Evolutionary conservation across 2,329 filamentous ascomycete genomes (phyloP).

Genomic region (Eurotiales sp.): DNA sequence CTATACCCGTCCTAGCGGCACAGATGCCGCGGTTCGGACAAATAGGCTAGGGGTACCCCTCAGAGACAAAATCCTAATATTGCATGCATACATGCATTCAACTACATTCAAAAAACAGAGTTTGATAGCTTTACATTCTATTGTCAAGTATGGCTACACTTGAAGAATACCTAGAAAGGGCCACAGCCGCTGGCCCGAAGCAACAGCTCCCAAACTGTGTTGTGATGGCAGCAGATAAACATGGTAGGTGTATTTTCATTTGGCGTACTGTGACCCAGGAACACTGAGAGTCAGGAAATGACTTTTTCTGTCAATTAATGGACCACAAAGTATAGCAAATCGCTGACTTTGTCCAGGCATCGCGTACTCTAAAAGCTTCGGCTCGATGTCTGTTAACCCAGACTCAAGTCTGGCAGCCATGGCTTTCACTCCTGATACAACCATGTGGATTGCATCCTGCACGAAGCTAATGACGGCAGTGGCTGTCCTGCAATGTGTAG

Average conservation of each 20-base stretch:
- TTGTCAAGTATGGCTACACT: slow-evolving; percentile 5
- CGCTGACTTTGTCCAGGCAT: neutral
- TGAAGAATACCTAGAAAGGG: slow-evolving; percentile 6
- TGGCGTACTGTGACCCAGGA: neutral
- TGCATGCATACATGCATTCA: no score
- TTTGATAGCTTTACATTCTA: no score
- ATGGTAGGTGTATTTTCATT: no score
- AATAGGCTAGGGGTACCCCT: no score
- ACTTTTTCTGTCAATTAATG: no score
- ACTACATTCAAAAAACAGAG: no score
- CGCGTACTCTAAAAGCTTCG: slow-evolving; percentile 6
- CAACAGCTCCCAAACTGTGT: slow-evolving; percentile 5
- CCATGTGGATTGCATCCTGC: slow-evolving; percentile 3
- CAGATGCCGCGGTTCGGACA: no score
- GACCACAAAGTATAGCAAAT: neutral
- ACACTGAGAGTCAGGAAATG: neutral
- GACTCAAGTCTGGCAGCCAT: neutral
- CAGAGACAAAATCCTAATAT: no score
- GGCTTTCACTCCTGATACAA: slow-evolving; percentile 6
- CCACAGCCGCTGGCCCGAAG: slow-evolving; percentile 1
- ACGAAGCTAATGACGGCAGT: slow-evolving; percentile 1
- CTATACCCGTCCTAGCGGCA: no score
- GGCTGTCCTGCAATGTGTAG: neutral
- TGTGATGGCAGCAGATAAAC: slow-evolving; percentile 4
- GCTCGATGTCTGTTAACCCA: slow-evolving; percentile 6